Conservation (phyloP, 1,284 basidiomycete species). For the Takashimella koratensis region DNA sequence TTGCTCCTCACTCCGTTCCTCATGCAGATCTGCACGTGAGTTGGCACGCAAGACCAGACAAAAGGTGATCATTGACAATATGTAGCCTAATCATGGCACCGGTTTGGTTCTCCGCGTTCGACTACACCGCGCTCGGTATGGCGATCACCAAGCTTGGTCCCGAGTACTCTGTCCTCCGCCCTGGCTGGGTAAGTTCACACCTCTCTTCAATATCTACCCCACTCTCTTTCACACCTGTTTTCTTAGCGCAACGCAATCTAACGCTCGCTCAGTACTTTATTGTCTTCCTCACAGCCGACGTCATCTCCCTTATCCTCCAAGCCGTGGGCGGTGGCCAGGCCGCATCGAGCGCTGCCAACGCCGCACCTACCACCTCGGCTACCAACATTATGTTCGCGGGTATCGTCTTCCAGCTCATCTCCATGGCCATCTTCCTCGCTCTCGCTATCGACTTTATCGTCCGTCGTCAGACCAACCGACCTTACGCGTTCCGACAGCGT, state of each 20-base stretch:
- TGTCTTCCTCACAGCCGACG: slow-evolving; percentile 45
- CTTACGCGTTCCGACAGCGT: no score
- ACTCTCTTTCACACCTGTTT: no score
- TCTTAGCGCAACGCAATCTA: no score
- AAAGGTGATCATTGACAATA: no score
- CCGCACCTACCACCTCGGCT: slow-evolving; percentile 12
- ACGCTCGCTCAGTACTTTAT: no score
- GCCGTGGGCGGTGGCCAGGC: slow-evolving; percentile 49
- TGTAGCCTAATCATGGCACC: no score
- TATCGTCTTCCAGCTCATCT: slow-evolving; percentile 45
- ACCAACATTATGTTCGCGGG: slow-evolving; percentile 43
- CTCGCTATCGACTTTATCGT: slow-evolving; percentile 37
- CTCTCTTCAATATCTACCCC: no score
- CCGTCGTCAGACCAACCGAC: no score
- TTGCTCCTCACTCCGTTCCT: slow-evolving; percentile 13
- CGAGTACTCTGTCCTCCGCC: slow-evolving; percentile 39
- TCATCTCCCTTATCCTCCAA: slow-evolving; percentile 48
- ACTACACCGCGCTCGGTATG: not conserved
- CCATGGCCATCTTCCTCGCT: slow-evolving; percentile 36
- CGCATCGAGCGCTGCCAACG: slow-evolving; percentile 19
- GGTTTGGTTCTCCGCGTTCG: no score
- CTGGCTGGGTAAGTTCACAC: no score
- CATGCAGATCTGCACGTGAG: slow-evolving; percentile 21
- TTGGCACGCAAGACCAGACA: no score
- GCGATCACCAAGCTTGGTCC: slow-evolving; percentile 42